Evolutionary conservation across 2,329 filamentous ascomycete species (phyloP).

Genomic region (Aspergillus persii): DNA sequence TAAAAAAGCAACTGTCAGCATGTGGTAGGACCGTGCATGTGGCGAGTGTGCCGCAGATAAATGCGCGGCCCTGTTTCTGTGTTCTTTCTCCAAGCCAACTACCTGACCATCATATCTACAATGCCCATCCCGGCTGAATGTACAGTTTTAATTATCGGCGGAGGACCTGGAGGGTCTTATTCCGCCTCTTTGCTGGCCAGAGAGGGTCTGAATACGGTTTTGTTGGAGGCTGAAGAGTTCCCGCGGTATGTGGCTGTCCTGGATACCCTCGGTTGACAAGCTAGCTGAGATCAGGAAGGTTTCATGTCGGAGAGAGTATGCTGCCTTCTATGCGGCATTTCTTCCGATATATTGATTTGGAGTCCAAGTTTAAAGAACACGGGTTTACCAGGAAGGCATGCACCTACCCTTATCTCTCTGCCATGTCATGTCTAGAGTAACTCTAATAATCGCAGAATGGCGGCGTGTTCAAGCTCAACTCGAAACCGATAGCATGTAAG

Average conservation of each 20-base stretch:
- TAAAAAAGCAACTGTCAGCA: neutral
- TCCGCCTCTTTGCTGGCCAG: neutral
- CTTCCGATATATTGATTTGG: neutral
- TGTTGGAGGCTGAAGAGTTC: neutral
- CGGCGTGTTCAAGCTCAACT: neutral
- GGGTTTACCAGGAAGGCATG: neutral
- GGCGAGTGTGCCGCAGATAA: neutral
- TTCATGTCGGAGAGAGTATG: neutral
- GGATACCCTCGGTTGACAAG: neutral
- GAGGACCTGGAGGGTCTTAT: neutral
- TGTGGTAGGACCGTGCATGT: neutral
- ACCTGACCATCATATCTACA: neutral
- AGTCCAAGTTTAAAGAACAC: neutral
- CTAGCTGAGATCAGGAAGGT: neutral
- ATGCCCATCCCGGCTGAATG: neutral
- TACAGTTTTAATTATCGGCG: neutral
- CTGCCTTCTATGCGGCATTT: neutral
- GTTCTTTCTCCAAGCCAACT: neutral
- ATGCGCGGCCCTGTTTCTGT: neutral
- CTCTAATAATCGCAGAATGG: neutral
- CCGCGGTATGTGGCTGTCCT: neutral
- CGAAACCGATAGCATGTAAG: neutral
- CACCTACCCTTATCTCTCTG: too few species aligned
- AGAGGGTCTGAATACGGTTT: neutral
- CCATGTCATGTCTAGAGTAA: neutral